Evolutionary conservation across 106 monocot genomes (phyloP), one percentile per base, ranked within the genome.

Genomic region (Apostasia shenzhenica): DNA sequence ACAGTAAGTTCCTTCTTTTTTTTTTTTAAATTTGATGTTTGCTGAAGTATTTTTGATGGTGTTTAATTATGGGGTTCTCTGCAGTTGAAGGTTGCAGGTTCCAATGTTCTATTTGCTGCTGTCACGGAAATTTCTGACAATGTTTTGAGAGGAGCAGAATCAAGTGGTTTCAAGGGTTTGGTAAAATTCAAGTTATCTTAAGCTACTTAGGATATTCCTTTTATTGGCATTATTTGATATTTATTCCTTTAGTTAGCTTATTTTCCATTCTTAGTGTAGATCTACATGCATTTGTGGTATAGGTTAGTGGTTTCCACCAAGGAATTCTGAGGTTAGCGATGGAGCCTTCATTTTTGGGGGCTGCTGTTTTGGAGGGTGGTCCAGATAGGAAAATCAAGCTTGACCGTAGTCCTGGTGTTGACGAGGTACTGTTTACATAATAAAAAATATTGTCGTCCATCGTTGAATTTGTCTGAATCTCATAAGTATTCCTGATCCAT

Each of bases 241-340:
- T 6, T 61, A 10, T 8, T 6, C 8, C 42, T 61, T 61, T 61
- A 2, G 41, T 41, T 45, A 63, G 10, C 45, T 38, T 59, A 9
- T 10, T 59, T 9, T 59, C 9, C 6, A 8, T 26, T 26, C 26
- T 26, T 26, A 26, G 26, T 26, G 45, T 45, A 63, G 13, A 1
- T 45, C 45, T 45, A 45, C 4, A 14, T 63, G 12, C 14, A 10
- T 61, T 13, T 67, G 47, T 46, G 26, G 26, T 26, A 26, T 67
- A 94, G 94, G 76, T 87, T 57, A 83, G 49, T 79, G 90, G 94
- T 41, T 90, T 94, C 70, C 94, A 94, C 83, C 94, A 94, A 81
- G 94, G 94, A 46, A 72, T 94, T 64, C 58, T 94, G 68, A 87
- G 80, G 63, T 77, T 94, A 70, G 94, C 94, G 14, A 87, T 94